A percentile compares a stretch with the other conserved stretches of the same genome.
phyloP scores from a whole-genome alignment of 768 basidiomycete genomes.

The Lentinus brumalis region DNA sequence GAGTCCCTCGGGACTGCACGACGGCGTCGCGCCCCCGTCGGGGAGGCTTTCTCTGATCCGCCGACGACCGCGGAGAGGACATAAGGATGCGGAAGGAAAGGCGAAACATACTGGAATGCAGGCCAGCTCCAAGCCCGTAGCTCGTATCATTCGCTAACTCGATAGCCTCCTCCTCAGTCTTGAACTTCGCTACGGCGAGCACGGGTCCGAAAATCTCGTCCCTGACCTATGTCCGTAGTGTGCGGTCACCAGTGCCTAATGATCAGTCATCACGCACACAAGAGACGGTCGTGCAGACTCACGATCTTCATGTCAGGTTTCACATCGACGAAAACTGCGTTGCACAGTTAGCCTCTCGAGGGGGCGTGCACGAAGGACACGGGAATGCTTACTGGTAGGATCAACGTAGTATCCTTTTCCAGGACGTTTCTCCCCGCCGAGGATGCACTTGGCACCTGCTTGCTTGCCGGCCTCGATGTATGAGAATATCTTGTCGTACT shows the following conservation, averaged over 20 bases:
- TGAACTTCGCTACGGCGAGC: constrained; percentile 78
- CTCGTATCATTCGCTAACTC: constrained; percentile 81
- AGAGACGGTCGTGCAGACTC: constrained; percentile 26
- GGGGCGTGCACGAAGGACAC: background rate
- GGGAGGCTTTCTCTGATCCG: background rate
- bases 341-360: constrained; percentile 1
- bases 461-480: constrained; percentile 87
- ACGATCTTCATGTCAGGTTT: constrained; percentile 85
- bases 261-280: background rate
- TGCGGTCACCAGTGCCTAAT: background rate
- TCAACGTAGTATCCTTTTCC: constrained; percentile 87
- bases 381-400: constrained; percentile 70
- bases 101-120: constrained; percentile 73
- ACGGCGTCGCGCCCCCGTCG: no score
- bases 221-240: constrained; percentile 16
- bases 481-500: constrained; percentile 83
- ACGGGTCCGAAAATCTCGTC: constrained; percentile 94
- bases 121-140: constrained; percentile 90
- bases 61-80: constrained; percentile 1
- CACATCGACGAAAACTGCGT: constrained; percentile 79
- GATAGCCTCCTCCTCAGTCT: constrained; percentile 86
- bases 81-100: background rate
- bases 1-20: no score
- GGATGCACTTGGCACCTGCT: constrained; percentile 75
- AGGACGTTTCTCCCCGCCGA: constrained; percentile 79